Evolutionary conservation across 371 early-diverging fungal species (phyloP).

Genomic region (Lichtheimia hyalospora): DNA sequence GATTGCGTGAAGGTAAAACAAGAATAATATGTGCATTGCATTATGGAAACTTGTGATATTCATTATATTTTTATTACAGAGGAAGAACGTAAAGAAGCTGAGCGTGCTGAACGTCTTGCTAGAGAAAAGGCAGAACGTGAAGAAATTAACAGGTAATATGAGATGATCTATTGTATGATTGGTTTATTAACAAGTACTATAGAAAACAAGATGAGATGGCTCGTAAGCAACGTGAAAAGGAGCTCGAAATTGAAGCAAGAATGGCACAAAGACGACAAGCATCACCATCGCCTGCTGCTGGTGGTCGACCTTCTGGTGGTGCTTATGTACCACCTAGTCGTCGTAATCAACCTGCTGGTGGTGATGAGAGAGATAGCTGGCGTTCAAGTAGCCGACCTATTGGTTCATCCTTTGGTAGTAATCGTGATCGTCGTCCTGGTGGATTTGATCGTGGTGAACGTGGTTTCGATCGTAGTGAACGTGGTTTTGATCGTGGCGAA

Average conservation of each 20-base stretch:
- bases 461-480: constrained; percentile 1
- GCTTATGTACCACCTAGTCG: constrained; percentile 20
- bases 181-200: not conserved
- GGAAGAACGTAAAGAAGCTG: constrained; percentile 11
- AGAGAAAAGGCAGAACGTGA: constrained; percentile 20
- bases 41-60: not conserved
- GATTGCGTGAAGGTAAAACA: constrained; percentile 28
- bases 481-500: no score
- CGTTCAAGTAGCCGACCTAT: constrained; percentile 5
- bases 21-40: constrained; percentile 22
- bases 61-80: not conserved
- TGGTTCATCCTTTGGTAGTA: constrained; percentile 7
- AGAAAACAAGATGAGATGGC: constrained; percentile 40
- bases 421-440: constrained; percentile 2
- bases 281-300: constrained; percentile 6
- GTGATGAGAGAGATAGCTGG: constrained; percentile 9
- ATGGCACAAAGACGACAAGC: constrained; percentile 9
- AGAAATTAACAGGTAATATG: constrained; percentile 29
- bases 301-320: constrained; percentile 17
- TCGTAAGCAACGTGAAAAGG: constrained; percentile 39
- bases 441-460: constrained; percentile 5
- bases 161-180: constrained; percentile 10
- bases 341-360: constrained; percentile 13
- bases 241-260: constrained; percentile 43
- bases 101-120: constrained; percentile 39